Evolutionary conservation across 2,329 filamentous ascomycete species (phyloP).

Genomic region (Westerdykella aurantiaca): DNA sequence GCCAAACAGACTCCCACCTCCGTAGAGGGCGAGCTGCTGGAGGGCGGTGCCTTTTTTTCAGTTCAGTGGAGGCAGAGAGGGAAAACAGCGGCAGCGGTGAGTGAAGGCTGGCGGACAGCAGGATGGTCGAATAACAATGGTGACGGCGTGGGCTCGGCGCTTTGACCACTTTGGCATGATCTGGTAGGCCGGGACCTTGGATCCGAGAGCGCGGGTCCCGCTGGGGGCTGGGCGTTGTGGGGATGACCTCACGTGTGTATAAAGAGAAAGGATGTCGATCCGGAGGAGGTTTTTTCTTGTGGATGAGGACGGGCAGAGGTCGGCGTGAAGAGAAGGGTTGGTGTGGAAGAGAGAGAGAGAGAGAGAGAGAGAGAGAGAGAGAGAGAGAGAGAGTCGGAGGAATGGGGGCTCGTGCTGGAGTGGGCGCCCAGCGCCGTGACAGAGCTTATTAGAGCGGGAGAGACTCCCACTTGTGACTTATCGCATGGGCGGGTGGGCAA

Average conservation of each 20-base stretch:
- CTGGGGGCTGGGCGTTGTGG: slow-evolving; percentile 6
- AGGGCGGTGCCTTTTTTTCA: background rate
- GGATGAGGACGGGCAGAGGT: background rate
- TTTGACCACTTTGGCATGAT: slow-evolving; percentile 37
- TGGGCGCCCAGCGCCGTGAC: background rate
- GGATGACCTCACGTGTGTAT: slow-evolving; percentile 11
- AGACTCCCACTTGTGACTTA: slow-evolving; percentile 22
- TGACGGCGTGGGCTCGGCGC: slow-evolving; percentile 10
- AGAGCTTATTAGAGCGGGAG: background rate
- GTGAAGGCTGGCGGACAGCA: slow-evolving; percentile 12
- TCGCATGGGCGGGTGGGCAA: slow-evolving; percentile 21
- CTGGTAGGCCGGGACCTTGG: slow-evolving; percentile 20
- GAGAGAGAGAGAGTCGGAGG: slow-evolving; percentile 3
- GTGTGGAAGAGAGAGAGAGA: slow-evolving; percentile 3
- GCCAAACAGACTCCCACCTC: slow-evolving; percentile 35
- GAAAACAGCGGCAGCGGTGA: slow-evolving; percentile 15
- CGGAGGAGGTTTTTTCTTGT: background rate
- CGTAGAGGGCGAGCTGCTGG: slow-evolving; percentile 38
- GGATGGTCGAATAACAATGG: background rate
- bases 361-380: slow-evolving; percentile 1
- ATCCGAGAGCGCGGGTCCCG: slow-evolving; percentile 22
- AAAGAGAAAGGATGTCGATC: slow-evolving; percentile 3
- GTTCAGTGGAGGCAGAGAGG: background rate
- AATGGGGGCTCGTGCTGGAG: background rate
- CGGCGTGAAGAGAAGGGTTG: too few relatives aligned